phyloP scores from a whole-genome alignment of 441 rosid genomes.

The Geranium incanum region DNA sequence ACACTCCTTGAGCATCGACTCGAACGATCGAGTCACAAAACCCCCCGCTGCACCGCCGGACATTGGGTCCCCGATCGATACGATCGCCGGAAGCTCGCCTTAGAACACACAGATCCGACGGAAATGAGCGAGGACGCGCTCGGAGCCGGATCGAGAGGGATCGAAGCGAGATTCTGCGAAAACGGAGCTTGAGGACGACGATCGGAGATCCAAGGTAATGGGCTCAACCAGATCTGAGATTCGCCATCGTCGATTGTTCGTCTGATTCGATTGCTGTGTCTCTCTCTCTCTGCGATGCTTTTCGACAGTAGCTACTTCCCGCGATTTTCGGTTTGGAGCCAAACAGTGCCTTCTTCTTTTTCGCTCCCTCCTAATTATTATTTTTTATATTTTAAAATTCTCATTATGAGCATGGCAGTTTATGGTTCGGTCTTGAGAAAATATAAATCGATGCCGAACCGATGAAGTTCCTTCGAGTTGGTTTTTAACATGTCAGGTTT shows the following conservation, averaged over 20 bases:
- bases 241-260: not conserved
- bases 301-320: no score
- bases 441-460: no score
- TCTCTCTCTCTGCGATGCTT: no score
- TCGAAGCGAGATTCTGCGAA: not conserved
- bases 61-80: not conserved
- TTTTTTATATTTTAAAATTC: conserved; percentile 10
- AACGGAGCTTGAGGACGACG: conserved; percentile 2
- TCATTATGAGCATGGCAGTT: conserved; percentile 7
- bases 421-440: no score
- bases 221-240: conserved; percentile 3
- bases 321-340: no score
- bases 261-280: no score
- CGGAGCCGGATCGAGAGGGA: not conserved
- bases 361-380: no score
- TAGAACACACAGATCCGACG: not conserved
- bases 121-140: not conserved
- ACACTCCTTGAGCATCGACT: conserved; percentile 93
- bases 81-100: not conserved
- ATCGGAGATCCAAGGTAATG: not conserved
- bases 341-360: no score
- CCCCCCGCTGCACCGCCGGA: conserved; percentile 72
- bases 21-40: conserved; percentile 84
- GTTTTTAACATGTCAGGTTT: no score
- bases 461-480: no score